Evolutionary conservation across 2,329 filamentous ascomycete species (phyloP), one percentile per base, ranked within the genome.

Genomic region (Cladosporium sphaerospermum): DNA sequence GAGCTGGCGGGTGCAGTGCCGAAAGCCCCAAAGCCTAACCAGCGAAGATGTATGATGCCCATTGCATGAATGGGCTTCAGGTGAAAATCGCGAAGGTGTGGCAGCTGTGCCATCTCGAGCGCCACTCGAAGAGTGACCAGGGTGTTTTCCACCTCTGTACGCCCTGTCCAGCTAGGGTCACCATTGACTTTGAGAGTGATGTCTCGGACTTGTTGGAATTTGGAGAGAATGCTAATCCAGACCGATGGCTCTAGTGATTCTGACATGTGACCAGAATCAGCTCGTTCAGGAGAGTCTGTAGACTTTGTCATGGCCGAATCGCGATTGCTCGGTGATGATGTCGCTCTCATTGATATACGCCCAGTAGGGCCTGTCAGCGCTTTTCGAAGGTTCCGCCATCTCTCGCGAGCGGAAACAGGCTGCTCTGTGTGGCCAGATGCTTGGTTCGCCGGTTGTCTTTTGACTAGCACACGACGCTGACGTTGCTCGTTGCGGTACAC

Each of bases 21-120:
- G 33, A 64, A 64, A 7, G 63, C 61, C 14, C 55, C 57, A 31
- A 64, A 59, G 23, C 62, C 58, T 9, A 56, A 49, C 65, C 67
- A 68, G 34, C 67, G 64, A 16, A 69, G 56, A 44, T 66, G 64
- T 9, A 69, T 31, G 37, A 69, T 62, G 40, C 65, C 64, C 49
- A 64, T 63, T 8, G 61, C 60, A 44, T 67, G 64, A 13, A 67
- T 54, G 1, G 67, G 64, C 9, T 45, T 23, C 10, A 68, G 28
- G 3, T 50, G 54, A 2, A 69, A 32, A 3, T 54, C 55, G 18
- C 54, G 56, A 2, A 69, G 53, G 6, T 59, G 43, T 6, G 52
- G 50, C 9, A 62, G 52, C 4, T 52, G 52, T 4, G 52, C 40
- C 16, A 49, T 50, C 37, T 69, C 66, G 33, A 69, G 50, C 3